These are phyloP conservation scores for Paecilomyces niveus DNA, from an alignment of 2,329 filamentous ascomycete species.

Conservation along the genomic window DNA sequence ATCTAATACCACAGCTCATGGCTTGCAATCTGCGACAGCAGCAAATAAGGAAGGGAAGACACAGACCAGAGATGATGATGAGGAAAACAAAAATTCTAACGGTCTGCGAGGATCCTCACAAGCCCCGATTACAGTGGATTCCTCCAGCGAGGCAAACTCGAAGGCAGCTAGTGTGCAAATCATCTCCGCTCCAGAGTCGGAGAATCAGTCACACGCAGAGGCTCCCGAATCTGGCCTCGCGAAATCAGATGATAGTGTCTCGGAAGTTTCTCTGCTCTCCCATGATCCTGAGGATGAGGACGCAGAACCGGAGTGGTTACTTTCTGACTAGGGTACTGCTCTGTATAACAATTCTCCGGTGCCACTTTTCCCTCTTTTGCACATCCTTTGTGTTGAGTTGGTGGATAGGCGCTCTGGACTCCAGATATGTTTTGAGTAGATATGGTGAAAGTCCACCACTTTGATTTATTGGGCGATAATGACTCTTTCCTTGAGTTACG, in stretches of 20 bases:
- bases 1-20: not conserved
- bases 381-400: not conserved
- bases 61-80: not conserved
- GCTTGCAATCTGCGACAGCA: not conserved
- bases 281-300: conserved; percentile 61
- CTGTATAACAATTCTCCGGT: not conserved
- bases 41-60: not conserved
- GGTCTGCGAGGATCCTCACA: conserved; percentile 12
- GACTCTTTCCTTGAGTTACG: not conserved
- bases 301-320: conserved; percentile 58
- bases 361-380: not conserved
- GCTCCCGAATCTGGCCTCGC: conserved; percentile 10
- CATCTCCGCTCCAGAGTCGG: conserved; percentile 13
- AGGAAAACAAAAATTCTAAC: not conserved
- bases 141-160: conserved; percentile 16
- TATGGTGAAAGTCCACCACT: not conserved
- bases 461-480: not conserved
- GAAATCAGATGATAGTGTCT: conserved; percentile 29
- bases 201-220: conserved; percentile 5
- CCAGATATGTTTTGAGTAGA: not conserved
- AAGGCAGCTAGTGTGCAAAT: conserved; percentile 19
- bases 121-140: conserved; percentile 17
- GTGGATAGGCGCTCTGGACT: not conserved
- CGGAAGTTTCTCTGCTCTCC: conserved; percentile 48
- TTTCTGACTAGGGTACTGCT: conserved; percentile 23